These are phyloP conservation scores for Cryphonectria carpinicola DNA, from an alignment of 2,329 filamentous ascomycete species.

Conservation along the genomic window DNA sequence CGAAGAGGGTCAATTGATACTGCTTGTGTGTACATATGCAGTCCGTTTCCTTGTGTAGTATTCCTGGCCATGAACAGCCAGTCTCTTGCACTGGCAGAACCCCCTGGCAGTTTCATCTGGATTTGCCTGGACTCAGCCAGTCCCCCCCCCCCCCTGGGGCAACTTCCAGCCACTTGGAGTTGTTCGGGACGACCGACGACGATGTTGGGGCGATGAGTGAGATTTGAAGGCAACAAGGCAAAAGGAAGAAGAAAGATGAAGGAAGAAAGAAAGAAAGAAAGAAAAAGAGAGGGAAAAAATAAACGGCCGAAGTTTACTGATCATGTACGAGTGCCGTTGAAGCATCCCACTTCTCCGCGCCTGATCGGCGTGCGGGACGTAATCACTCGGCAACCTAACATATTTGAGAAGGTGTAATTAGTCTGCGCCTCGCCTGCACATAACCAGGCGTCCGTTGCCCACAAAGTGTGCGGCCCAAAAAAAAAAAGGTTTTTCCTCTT, in stretches of 20 bases:
- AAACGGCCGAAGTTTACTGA: background rate
- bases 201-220: background rate
- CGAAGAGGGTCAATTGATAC: background rate
- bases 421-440: background rate
- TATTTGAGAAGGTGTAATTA: background rate
- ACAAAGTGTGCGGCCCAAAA: background rate
- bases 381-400: background rate
- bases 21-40: background rate
- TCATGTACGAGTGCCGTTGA: background rate
- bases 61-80: background rate
- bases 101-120: background rate
- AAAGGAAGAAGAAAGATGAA: too few relatives aligned
- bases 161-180: background rate
- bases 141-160: too few relatives aligned
- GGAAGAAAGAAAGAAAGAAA: background rate
- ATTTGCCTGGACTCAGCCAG: background rate
- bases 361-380: background rate
- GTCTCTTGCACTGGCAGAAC: background rate
- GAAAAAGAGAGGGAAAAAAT: background rate
- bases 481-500: background rate
- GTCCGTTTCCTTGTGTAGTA: too few relatives aligned
- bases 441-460: background rate
- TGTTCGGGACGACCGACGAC: background rate
- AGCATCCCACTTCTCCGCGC: too few relatives aligned
- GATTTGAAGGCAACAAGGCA: background rate